phyloP scores from a whole-genome alignment of 1,284 basidiomycete genomes.

The Ganoderma meredithae region DNA sequence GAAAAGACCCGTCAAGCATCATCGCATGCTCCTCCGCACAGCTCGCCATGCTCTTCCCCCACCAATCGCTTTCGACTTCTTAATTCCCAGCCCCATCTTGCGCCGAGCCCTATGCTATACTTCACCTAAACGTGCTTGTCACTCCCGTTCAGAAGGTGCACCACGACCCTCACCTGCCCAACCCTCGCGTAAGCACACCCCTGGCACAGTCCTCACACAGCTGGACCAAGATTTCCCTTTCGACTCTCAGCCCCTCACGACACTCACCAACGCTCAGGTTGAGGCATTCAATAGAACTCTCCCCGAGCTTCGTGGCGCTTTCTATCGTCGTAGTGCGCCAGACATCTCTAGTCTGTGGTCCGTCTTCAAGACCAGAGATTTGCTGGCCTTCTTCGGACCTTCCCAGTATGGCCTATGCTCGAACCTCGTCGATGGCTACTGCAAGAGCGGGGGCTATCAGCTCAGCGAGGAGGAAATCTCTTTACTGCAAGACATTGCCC shows the following conservation, averaged over 20 bases:
- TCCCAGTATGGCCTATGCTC: constrained; percentile 51
- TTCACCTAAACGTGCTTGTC: not conserved
- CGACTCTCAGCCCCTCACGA: constrained; percentile 16
- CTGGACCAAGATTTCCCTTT: constrained; percentile 24
- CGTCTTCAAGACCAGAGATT: constrained; percentile 50
- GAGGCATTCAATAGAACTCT: constrained; percentile 33
- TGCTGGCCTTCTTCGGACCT: constrained; percentile 52
- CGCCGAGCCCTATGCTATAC: constrained; percentile 8
- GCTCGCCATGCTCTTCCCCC: constrained; percentile 29
- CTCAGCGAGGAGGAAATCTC: constrained; percentile 41
- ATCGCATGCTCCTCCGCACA: constrained; percentile 32
- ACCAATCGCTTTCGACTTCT: constrained; percentile 38
- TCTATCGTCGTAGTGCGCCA: constrained; percentile 27
- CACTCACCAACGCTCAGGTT: constrained; percentile 24
- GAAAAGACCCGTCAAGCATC: not conserved
- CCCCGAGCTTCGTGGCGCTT: constrained; percentile 23
- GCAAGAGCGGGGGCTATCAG: not conserved
- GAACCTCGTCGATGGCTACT: constrained; percentile 44
- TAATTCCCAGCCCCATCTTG: constrained; percentile 32
- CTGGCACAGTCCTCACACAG: constrained; percentile 17
- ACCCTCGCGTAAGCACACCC: constrained; percentile 14
- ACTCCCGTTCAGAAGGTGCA: not conserved
- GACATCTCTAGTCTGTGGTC: constrained; percentile 50
- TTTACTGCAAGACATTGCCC: constrained; percentile 54
- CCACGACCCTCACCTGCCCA: constrained; percentile 1